Conservation (phyloP, 2,329 filamentous ascomycete species). For the Coniochaeta prunicola region DNA sequence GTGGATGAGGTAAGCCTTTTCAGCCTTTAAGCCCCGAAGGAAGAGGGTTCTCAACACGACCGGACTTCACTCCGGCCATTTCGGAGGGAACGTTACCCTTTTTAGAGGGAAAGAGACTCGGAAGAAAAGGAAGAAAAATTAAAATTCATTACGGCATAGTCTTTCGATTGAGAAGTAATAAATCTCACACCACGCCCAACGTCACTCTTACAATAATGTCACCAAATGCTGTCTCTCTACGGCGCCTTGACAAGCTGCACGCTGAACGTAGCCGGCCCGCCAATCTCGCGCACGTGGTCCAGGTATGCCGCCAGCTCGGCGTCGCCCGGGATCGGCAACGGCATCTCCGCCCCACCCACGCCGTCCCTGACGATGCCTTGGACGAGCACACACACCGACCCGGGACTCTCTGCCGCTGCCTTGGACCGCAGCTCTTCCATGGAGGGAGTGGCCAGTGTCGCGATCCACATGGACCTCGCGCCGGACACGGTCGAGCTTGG, state of each 20-base stretch:
- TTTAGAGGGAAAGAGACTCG: too few species aligned
- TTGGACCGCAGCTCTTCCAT: conserved; percentile 56
- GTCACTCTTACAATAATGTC: neutral
- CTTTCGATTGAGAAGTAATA: too few species aligned
- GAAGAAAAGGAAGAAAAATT: too few species aligned
- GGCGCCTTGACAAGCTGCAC: conserved; percentile 22
- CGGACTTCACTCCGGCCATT: neutral
- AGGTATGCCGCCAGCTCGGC: conserved; percentile 68
- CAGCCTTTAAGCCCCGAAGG: too few species aligned
- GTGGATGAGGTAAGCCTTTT: too few species aligned
- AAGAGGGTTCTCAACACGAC: too few species aligned
- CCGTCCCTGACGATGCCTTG: conserved; percentile 59
- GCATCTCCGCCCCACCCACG: conserved; percentile 49
- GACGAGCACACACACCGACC: conserved; percentile 49
- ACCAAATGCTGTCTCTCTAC: neutral
- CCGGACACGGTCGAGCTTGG: conserved; percentile 50
- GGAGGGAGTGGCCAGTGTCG: conserved; percentile 50
- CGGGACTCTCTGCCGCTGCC: conserved; percentile 54
- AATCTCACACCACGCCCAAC: neutral
- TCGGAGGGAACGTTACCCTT: neutral
- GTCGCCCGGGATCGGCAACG: conserved; percentile 60
- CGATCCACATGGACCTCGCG: conserved; percentile 54
- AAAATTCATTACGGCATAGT: too few species aligned
- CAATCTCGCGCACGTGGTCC: conserved; percentile 45
- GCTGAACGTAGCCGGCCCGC: conserved; percentile 32